Conservation (phyloP, 495 filamentous ascomycete genomes). For the Astrothelium subdiscretum region DNA sequence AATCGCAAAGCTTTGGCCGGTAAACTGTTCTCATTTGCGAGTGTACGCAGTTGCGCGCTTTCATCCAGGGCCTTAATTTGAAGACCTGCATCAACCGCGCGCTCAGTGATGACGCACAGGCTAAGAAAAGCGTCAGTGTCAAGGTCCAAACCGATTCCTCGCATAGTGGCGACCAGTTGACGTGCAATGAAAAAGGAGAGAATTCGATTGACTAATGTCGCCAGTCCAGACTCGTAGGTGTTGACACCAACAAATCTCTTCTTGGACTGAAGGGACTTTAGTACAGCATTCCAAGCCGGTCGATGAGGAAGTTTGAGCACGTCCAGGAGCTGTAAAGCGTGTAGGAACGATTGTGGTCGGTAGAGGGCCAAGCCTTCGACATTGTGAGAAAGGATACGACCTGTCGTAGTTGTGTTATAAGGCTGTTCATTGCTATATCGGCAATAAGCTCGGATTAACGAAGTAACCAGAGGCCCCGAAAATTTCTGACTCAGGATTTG, state of each 20-base stretch:
- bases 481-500: conserved; percentile 10
- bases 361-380: conserved; percentile 11
- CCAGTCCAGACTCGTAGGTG: not conserved
- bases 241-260: not conserved
- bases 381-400: not conserved
- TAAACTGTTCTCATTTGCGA: not conserved
- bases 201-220: not conserved
- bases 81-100: not conserved
- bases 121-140: conserved; percentile 18
- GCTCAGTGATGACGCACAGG: conserved; percentile 11
- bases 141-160: conserved; percentile 11
- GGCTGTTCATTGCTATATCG: not conserved
- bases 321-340: conserved; percentile 35
- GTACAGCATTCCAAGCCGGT: conserved; percentile 30
- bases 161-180: conserved; percentile 2
- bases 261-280: conserved; percentile 3
- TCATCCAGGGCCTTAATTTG: not conserved
- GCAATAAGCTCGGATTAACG: not conserved
- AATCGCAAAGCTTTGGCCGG: not conserved
- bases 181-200: not conserved
- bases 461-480: not conserved
- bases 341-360: conserved; percentile 24
- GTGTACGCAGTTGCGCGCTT: not conserved
- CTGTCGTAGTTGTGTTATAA: not conserved
- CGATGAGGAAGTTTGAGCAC: conserved; percentile 23